Evolutionary conservation across 2,329 filamentous ascomycete species (phyloP).

Genomic region (Cytospora mali): DNA sequence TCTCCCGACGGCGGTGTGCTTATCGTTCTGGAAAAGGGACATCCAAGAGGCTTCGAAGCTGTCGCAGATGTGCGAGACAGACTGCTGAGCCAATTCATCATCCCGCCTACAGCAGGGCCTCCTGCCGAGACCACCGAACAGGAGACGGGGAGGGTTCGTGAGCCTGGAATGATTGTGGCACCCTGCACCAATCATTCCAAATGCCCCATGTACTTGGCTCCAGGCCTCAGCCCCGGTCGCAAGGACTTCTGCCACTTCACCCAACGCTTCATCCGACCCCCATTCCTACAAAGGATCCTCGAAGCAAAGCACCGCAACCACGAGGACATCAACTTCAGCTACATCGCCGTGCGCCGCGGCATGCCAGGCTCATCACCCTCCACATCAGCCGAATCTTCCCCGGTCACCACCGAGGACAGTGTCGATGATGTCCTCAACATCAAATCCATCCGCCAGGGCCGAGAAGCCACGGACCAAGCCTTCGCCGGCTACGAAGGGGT

Average conservation of each 20-base stretch:
- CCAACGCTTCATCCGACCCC: constrained; percentile 84
- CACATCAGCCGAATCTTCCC: constrained; percentile 10
- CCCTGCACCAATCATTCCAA: constrained; percentile 85
- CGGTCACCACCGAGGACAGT: constrained; percentile 44
- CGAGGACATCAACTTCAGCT: constrained; percentile 90
- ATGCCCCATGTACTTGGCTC: constrained; percentile 84
- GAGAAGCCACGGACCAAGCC: constrained; percentile 63
- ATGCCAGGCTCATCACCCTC: constrained; percentile 45
- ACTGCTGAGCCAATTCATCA: constrained; percentile 74
- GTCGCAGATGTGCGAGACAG: constrained; percentile 82
- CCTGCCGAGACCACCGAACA: constrained; percentile 47
- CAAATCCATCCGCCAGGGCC: constrained; percentile 46
- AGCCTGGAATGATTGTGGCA: constrained; percentile 66
- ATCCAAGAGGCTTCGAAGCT: constrained; percentile 89
- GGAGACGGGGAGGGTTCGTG: constrained; percentile 49
- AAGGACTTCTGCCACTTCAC: constrained; percentile 91
- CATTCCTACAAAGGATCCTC: constrained; percentile 77
- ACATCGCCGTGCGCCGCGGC: constrained; percentile 82
- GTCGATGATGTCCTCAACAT: constrained; percentile 34
- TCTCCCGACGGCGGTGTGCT: constrained; percentile 84
- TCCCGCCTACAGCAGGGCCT: constrained; percentile 53
- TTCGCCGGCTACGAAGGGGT: constrained; percentile 71
- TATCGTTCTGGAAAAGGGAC: constrained; percentile 86
- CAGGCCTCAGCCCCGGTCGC: constrained; percentile 71
- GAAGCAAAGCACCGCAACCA: constrained; percentile 73